Evolutionary conservation across 805 yeast species (phyloP).

Genomic region (Wickerhamomyces ciferrii): DNA sequence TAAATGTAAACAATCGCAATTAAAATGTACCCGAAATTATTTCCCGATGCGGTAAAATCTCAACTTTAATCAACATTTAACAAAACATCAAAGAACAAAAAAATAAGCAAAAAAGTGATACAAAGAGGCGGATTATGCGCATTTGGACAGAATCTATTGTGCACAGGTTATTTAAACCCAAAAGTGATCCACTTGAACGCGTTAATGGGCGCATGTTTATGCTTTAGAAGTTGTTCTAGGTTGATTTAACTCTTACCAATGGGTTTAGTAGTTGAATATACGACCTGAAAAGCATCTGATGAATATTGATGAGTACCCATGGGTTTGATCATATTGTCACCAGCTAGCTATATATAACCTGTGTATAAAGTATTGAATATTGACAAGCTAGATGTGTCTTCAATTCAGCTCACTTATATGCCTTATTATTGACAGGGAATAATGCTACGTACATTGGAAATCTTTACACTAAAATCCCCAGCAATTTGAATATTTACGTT

Average conservation of each 20-base stretch:
- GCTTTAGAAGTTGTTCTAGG: background rate
- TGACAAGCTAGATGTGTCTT: no score
- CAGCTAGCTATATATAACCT: no score
- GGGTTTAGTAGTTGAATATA: background rate
- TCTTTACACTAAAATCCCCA: background rate
- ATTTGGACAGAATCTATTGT: background rate
- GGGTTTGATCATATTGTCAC: no score
- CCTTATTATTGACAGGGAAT: background rate
- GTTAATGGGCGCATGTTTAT: background rate
- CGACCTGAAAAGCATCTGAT: background rate
- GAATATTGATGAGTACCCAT: no score
- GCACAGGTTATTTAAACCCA: no score
- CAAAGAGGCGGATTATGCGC: background rate
- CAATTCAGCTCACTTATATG: background rate
- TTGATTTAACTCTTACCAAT: background rate
- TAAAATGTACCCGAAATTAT: background rate
- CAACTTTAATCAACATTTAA: background rate
- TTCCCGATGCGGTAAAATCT: background rate
- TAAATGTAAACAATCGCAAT: slow-evolving; percentile 1
- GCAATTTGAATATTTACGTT: no score
- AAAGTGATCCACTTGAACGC: background rate
- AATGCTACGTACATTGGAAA: no score
- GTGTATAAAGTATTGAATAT: background rate
- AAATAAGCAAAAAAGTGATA: background rate
- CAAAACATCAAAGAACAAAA: background rate